A percentile compares a stretch with the other conserved stretches of the same genome.
Conservation (phyloP, 1,284 basidiomycete species). For the Cryptococcus hybrid region DNA sequence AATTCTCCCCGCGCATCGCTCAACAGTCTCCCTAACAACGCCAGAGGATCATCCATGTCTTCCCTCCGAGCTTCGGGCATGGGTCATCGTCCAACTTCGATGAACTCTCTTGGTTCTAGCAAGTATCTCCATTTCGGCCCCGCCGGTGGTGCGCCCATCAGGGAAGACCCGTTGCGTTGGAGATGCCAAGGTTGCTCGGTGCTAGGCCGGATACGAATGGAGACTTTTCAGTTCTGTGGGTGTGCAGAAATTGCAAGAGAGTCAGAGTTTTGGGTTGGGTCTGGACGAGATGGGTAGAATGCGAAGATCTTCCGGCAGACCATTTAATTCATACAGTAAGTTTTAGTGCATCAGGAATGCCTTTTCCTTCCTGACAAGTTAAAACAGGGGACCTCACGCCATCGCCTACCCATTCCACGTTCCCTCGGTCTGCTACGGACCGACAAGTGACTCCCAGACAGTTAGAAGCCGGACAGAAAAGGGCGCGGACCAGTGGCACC, state of each 20-base stretch:
- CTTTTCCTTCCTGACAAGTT: no score
- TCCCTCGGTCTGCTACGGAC: no score
- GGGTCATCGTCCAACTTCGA: slow-evolving; percentile 18
- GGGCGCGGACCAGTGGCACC: no score
- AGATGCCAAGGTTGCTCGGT: slow-evolving; percentile 34
- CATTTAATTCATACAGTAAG: no score
- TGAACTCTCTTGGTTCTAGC: slow-evolving; percentile 27
- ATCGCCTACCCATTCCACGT: no score
- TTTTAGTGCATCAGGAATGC: no score
- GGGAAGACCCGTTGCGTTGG: slow-evolving; percentile 30
- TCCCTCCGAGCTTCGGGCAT: slow-evolving; percentile 3
- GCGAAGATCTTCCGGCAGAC: slow-evolving; percentile 5
- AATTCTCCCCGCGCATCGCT: slow-evolving; percentile 26
- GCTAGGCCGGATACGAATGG: slow-evolving; percentile 20
- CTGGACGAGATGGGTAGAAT: slow-evolving; percentile 17
- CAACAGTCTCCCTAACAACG: slow-evolving; percentile 11
- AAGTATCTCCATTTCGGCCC: slow-evolving; percentile 29
- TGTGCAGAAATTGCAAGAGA: slow-evolving; percentile 3
- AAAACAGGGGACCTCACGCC: no score
- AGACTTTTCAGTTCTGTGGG: slow-evolving; percentile 18
- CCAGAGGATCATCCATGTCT: slow-evolving; percentile 1
- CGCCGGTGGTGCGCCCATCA: slow-evolving; percentile 35
- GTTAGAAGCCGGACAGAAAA: no score
- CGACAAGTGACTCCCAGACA: no score
- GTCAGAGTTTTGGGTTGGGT: slow-evolving; percentile 4